Evolutionary conservation across 257 asterid genomes (phyloP).

Genomic region (Linderniella brevidens): DNA sequence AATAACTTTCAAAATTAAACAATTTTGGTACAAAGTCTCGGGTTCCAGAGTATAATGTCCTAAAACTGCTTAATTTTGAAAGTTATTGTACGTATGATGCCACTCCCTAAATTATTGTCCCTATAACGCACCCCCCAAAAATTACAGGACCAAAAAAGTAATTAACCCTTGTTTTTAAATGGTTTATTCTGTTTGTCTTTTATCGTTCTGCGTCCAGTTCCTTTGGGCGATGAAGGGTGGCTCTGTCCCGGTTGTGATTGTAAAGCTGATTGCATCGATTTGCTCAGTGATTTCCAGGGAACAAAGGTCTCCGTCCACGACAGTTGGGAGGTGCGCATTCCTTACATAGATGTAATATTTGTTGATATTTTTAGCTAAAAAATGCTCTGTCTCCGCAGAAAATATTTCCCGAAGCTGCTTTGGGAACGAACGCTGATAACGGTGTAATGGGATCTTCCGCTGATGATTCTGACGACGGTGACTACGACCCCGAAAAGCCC

Average conservation of each 20-base stretch:
- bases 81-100: no score
- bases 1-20: no score
- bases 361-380: no score
- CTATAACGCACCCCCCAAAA: no score
- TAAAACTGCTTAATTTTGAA: no score
- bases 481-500: constrained; percentile 70
- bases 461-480: constrained; percentile 89
- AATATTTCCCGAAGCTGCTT: constrained; percentile 52
- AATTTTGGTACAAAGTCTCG: no score
- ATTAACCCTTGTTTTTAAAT: no score
- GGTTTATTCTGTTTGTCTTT: no score
- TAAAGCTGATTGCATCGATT: constrained; percentile 71
- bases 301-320: constrained; percentile 40
- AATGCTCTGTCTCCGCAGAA: constrained; percentile 30
- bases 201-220: constrained; percentile 50
- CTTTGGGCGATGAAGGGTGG: constrained; percentile 97
- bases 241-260: constrained; percentile 99
- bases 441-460: constrained; percentile 25
- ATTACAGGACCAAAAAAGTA: no score
- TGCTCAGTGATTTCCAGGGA: constrained; percentile 66
- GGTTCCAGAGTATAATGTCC: no score
- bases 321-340: constrained; percentile 66
- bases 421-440: constrained; percentile 54
- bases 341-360: neutral
- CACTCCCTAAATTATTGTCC: no score